A percentile compares a stretch with the other conserved stretches of the same genome.
These are phyloP conservation scores for Verticillium klebahnii DNA, from an alignment of 2,329 filamentous ascomycete genomes.

Conservation along the genomic window DNA sequence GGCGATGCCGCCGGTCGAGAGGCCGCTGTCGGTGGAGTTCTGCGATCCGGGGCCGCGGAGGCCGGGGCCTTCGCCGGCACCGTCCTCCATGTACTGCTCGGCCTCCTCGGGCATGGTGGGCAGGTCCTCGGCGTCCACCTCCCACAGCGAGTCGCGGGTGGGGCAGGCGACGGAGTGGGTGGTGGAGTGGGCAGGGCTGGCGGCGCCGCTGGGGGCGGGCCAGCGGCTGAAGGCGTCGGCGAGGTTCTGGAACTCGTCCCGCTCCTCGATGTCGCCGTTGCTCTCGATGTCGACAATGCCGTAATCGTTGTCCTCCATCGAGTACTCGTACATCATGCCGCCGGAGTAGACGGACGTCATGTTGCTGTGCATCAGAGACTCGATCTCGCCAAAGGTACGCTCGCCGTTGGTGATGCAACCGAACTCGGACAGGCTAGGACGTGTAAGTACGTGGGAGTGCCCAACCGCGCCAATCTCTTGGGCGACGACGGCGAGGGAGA, in stretches of 20 bases:
- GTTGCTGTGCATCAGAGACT: constrained; percentile 70
- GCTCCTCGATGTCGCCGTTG: constrained; percentile 48
- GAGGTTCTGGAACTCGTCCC: constrained; percentile 57
- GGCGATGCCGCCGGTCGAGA: constrained; percentile 36
- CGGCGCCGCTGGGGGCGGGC: constrained; percentile 45
- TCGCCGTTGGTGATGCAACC: constrained; percentile 75
- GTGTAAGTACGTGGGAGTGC: neutral
- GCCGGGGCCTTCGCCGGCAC: constrained; percentile 50
- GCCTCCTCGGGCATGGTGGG: constrained; percentile 48
- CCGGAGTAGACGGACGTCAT: constrained; percentile 94
- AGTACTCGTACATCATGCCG: constrained; percentile 94
- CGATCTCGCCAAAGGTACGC: constrained; percentile 77
- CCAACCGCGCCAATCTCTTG: neutral
- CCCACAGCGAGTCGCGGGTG: constrained; percentile 42
- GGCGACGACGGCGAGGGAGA: constrained; percentile 22
- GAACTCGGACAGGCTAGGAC: constrained; percentile 73
- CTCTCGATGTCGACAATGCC: constrained; percentile 69
- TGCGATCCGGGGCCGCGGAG: constrained; percentile 50
- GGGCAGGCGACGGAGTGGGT: constrained; percentile 46
- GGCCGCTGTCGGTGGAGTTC: constrained; percentile 40
- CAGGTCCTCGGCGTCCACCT: constrained; percentile 43
- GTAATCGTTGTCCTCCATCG: constrained; percentile 71
- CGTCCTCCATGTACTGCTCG: constrained; percentile 45
- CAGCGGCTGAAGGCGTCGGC: constrained; percentile 42
- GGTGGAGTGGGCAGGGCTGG: constrained; percentile 39